Evolutionary conservation across 2,329 filamentous ascomycete genomes (phyloP).

Genomic region (Iodosphaeria phyllophila): DNA sequence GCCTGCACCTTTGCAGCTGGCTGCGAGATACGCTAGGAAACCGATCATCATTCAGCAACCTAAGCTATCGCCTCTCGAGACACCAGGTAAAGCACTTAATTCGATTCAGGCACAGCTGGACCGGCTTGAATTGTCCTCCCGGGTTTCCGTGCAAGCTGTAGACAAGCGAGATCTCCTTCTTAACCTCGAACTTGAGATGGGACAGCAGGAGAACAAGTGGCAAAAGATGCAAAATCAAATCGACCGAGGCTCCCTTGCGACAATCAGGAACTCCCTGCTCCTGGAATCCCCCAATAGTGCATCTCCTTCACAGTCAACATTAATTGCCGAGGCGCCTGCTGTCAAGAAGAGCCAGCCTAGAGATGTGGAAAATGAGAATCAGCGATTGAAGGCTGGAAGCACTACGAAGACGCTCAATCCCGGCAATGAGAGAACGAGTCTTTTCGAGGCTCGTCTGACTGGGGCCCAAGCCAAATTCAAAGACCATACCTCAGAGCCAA

Average conservation of each 20-base stretch:
- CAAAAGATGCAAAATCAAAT: conserved; percentile 34
- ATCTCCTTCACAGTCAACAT: too few species aligned
- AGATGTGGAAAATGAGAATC: too few species aligned
- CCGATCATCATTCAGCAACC: conserved; percentile 24
- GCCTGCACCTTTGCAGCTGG: conserved; percentile 34
- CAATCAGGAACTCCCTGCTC: too few species aligned
- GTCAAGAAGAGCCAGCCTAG: too few species aligned
- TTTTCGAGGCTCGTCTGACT: conserved; percentile 25
- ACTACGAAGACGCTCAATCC: too few species aligned
- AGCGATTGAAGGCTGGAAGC: too few species aligned
- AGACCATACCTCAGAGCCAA: conserved; percentile 19
- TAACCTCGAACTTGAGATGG: conserved; percentile 43
- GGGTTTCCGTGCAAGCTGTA: conserved; percentile 17
- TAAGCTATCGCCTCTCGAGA: conserved; percentile 33
- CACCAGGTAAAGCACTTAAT: conserved; percentile 27
- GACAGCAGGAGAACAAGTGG: conserved; percentile 39
- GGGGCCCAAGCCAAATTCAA: conserved; percentile 26
- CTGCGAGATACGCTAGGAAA: conserved; percentile 19
- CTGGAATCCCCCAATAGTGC: too few species aligned
- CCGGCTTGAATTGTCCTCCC: conserved; percentile 23
- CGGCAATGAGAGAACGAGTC: too few species aligned
- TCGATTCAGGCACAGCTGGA: conserved; percentile 32
- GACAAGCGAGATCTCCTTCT: conserved; percentile 30
- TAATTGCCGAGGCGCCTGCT: too few species aligned
- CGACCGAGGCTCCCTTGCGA: conserved; percentile 31